phyloP scores from a whole-genome alignment of 2,329 filamentous ascomycete species.

The Tolypocladium paradoxum region DNA sequence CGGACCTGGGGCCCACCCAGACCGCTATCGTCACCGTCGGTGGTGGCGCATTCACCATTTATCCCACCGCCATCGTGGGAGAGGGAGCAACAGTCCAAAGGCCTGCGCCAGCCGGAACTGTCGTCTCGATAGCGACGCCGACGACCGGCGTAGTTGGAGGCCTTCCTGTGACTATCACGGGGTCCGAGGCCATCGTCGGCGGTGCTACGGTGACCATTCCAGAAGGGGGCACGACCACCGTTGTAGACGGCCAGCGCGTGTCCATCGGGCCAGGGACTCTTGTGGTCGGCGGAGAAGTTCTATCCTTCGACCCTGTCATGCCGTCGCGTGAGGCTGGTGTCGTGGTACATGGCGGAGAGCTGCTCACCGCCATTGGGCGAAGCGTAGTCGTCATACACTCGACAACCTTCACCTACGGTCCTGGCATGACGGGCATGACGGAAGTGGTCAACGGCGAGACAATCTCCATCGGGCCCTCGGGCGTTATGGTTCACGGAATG shows the following conservation, averaged over 20 bases:
- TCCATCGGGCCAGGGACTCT: constrained; percentile 23
- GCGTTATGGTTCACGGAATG: constrained; percentile 27
- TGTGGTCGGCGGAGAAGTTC: constrained; percentile 23
- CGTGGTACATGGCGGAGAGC: constrained; percentile 36
- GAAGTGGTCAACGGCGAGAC: constrained; percentile 38
- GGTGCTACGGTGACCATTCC: constrained; percentile 31
- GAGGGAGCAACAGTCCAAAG: constrained; percentile 32
- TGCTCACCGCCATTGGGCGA: constrained; percentile 32
- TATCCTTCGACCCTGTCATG: constrained; percentile 21
- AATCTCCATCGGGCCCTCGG: constrained; percentile 37
- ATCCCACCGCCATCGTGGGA: constrained; percentile 33
- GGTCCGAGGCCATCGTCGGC: constrained; percentile 29
- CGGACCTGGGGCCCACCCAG: constrained; percentile 22
- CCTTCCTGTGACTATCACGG: constrained; percentile 29
- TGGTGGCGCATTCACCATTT: constrained; percentile 34
- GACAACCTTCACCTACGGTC: constrained; percentile 35
- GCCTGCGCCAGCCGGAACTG: constrained; percentile 21
- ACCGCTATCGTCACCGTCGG: constrained; percentile 32
- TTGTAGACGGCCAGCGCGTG: constrained; percentile 21
- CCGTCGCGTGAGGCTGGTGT: constrained; percentile 27
- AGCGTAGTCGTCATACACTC: constrained; percentile 29
- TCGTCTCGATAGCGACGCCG: constrained; percentile 20
- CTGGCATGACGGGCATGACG: constrained; percentile 18
- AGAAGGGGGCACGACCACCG: constrained; percentile 22
- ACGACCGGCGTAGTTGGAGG: constrained; percentile 27